A percentile compares a stretch with the other conserved stretches of the same genome.
Conservation (phyloP, 176 grass and related monocot species). For the Avena sativa region DNA sequence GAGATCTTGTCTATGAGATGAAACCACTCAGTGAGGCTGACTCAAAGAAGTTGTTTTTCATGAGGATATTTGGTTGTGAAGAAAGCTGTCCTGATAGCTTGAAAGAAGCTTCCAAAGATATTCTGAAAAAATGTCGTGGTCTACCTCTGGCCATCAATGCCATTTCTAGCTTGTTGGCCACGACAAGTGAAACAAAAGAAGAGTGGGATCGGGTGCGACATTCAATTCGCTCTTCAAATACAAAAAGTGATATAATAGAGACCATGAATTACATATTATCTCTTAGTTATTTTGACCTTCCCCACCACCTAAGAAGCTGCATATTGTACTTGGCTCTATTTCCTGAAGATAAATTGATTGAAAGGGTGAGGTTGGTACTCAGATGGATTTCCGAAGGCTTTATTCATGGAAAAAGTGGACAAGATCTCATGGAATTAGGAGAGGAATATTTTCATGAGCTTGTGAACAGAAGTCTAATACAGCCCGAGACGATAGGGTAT, state of each 20-base stretch:
- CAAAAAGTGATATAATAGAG: background rate
- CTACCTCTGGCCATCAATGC: constrained; percentile 41
- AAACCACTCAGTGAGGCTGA: constrained; percentile 29
- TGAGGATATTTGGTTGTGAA: constrained; percentile 39
- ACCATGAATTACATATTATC: constrained; percentile 39
- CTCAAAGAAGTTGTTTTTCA: constrained; percentile 43
- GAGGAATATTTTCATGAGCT: constrained; percentile 42
- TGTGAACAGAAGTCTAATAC: constrained; percentile 41
- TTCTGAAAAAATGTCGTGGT: constrained; percentile 40
- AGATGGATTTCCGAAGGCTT: constrained; percentile 54
- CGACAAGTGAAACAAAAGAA: constrained; percentile 13
- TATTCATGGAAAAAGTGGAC: constrained; percentile 13
- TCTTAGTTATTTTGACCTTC: constrained; percentile 43
- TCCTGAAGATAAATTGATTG: constrained; percentile 31
- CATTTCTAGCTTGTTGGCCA: constrained; percentile 39
- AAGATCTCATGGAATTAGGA: constrained; percentile 25
- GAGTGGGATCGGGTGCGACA: constrained; percentile 37
- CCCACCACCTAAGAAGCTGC: constrained; percentile 40
- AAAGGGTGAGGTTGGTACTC: background rate
- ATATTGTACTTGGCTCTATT: constrained; percentile 41
- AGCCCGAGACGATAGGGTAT: background rate
- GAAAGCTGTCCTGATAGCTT: constrained; percentile 23
- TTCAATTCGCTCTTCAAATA: constrained; percentile 13
- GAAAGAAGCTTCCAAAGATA: constrained; percentile 20
- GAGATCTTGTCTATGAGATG: constrained; percentile 33